Percentiles rank a stretch among this genome's conserved stretches.
phyloP scores from a whole-genome alignment of 768 basidiomycete genomes.

The Lanmaoa pseudosensibilis region DNA sequence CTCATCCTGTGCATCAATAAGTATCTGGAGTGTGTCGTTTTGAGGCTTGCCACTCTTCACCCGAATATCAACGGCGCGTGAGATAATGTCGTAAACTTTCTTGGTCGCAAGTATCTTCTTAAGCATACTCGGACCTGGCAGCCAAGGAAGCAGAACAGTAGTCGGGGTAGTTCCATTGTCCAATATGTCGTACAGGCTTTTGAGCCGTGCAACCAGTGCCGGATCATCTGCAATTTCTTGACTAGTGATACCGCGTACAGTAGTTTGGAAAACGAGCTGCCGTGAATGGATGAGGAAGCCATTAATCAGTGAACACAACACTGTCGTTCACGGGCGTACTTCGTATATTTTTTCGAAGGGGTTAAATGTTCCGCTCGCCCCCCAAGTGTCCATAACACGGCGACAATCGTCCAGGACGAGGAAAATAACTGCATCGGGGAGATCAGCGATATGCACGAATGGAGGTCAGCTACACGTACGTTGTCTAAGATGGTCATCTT shows the following conservation, averaged over 20 bases:
- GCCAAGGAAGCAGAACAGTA: slow-evolving; percentile 73
- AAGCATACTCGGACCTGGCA: slow-evolving; percentile 72
- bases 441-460: slow-evolving; percentile 8
- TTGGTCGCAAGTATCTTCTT: slow-evolving; percentile 72
- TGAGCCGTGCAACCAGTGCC: slow-evolving; percentile 58
- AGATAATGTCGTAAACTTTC: slow-evolving; percentile 70
- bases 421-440: slow-evolving; percentile 55
- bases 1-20: slow-evolving; percentile 70
- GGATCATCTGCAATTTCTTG: slow-evolving; percentile 71
- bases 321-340: slow-evolving; percentile 37
- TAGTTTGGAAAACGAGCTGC: slow-evolving; percentile 72
- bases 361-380: slow-evolving; percentile 60
- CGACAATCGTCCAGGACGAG: slow-evolving; percentile 63
- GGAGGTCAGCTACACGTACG: slow-evolving; percentile 42
- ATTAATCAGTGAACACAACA: not conserved
- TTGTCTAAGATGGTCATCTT: slow-evolving; percentile 56
- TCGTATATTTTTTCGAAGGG: slow-evolving; percentile 72
- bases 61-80: slow-evolving; percentile 53
- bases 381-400: slow-evolving; percentile 64
- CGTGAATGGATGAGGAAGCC: not conserved
- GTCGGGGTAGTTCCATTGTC: slow-evolving; percentile 72
- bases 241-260: slow-evolving; percentile 64
- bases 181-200: slow-evolving; percentile 63
- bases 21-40: slow-evolving; percentile 72
- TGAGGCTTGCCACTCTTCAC: slow-evolving; percentile 54